Conservation (phyloP, 2,329 filamentous ascomycete species). For the Scolecobasidium constrictum region DNA sequence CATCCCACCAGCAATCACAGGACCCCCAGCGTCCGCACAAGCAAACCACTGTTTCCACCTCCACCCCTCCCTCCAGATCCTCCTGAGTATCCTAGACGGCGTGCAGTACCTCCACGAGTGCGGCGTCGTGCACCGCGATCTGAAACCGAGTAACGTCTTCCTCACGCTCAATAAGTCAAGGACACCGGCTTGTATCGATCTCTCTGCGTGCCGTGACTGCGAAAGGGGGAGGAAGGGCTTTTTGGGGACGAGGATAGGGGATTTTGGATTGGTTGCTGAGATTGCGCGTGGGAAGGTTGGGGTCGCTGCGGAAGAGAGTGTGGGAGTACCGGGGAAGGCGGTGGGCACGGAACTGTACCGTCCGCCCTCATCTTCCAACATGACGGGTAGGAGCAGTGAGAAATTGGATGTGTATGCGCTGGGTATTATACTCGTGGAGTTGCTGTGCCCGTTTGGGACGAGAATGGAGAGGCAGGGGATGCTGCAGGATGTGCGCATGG, state of each 20-base stretch:
- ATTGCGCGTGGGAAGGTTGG: constrained; percentile 26
- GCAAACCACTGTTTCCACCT: constrained; percentile 52
- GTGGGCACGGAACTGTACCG: constrained; percentile 55
- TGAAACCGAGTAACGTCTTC: constrained; percentile 61
- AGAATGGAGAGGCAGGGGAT: constrained; percentile 5
- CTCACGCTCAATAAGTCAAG: constrained; percentile 28
- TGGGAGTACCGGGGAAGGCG: constrained; percentile 20
- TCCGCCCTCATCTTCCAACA: constrained; percentile 31
- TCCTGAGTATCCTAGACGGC: constrained; percentile 50
- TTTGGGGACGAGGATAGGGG: constrained; percentile 52
- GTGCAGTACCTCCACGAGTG: constrained; percentile 53
- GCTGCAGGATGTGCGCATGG: not conserved
- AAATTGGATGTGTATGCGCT: constrained; percentile 52
- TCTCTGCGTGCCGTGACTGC: constrained; percentile 38
- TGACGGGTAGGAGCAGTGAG: constrained; percentile 26
- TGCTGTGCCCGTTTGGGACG: constrained; percentile 42
- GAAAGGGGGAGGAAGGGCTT: constrained; percentile 24
- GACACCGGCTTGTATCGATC: constrained; percentile 26
- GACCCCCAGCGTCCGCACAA: not conserved
- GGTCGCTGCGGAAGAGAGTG: constrained; percentile 8
- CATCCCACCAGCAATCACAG: constrained; percentile 8
- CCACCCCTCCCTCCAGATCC: constrained; percentile 43
- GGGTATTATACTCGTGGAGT: constrained; percentile 52
- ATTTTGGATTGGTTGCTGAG: constrained; percentile 55
- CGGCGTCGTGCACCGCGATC: constrained; percentile 52